Percentiles rank a stretch among this genome's conserved stretches.
Evolutionary conservation across 1,139 yeast genomes (phyloP).

Genomic region (Zygosaccharomyces pseudobailii): DNA sequence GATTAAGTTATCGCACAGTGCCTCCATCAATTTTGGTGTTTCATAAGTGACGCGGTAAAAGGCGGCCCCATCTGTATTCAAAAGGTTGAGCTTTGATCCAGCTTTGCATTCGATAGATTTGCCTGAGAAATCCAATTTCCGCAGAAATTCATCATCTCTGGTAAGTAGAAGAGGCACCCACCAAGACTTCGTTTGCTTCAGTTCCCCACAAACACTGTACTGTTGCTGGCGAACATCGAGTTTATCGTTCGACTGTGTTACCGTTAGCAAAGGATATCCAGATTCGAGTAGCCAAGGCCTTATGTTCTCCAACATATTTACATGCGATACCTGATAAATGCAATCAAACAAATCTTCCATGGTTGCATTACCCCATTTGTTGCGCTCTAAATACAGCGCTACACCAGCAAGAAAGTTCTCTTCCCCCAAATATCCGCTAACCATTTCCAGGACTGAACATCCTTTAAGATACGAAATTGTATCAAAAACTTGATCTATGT

Average conservation of each 20-base stretch:
- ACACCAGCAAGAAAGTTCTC: conserved; percentile 67
- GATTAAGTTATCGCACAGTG: conserved; percentile 43
- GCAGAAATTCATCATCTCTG: conserved; percentile 10
- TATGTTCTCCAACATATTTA: conserved; percentile 52
- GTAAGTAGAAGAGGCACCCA: conserved; percentile 64
- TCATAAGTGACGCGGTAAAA: conserved; percentile 62
- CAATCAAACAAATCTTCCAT: conserved; percentile 59
- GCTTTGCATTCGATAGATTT: not conserved
- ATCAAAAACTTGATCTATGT: conserved; percentile 74
- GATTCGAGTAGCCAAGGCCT: conserved; percentile 58
- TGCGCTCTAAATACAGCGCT: conserved; percentile 52
- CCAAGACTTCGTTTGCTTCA: conserved; percentile 55
- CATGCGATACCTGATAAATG: conserved; percentile 50
- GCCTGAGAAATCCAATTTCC: conserved; percentile 8
- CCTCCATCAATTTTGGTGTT: conserved; percentile 41
- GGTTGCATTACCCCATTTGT: conserved; percentile 56
- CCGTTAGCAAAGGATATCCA: conserved; percentile 51
- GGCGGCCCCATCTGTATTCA: conserved; percentile 60
- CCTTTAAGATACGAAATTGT: conserved; percentile 75
- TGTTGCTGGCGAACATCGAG: conserved; percentile 36
- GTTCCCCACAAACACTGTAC: conserved; percentile 22
- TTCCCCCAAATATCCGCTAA: conserved; percentile 62
- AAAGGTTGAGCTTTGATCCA: conserved; percentile 38
- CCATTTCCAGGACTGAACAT: conserved; percentile 68
- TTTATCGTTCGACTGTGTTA: conserved; percentile 39